Conservation (phyloP, 2,329 filamentous ascomycete species). For the Xylariaceae sp. region DNA sequence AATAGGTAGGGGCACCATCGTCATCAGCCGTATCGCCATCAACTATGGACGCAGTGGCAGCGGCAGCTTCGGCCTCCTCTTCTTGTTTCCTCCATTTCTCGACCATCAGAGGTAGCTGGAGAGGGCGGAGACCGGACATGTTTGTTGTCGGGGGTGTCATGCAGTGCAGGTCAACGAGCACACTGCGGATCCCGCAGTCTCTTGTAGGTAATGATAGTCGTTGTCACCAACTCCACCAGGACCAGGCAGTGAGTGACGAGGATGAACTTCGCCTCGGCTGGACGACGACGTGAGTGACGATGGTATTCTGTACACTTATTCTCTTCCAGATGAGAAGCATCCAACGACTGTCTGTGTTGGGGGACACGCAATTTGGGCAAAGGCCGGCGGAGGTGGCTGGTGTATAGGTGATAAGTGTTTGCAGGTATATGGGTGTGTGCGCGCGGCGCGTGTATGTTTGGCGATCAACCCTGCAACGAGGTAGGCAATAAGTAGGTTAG, state of each 20-base stretch:
- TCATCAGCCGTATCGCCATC: conserved; percentile 22
- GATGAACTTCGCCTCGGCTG: neutral
- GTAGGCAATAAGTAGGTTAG: too few species aligned
- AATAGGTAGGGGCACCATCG: conserved; percentile 40
- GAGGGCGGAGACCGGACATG: conserved; percentile 32
- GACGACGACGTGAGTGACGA: neutral
- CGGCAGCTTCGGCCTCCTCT: conserved; percentile 20
- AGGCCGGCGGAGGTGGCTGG: conserved; percentile 4
- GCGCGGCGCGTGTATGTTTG: conserved; percentile 15
- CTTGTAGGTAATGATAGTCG: neutral
- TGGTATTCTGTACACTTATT: too few species aligned
- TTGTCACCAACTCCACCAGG: neutral
- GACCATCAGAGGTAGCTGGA: conserved; percentile 27
- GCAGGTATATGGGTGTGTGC: conserved; percentile 7
- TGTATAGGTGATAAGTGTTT: conserved; percentile 9
- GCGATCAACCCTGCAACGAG: too few species aligned
- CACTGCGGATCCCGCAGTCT: conserved; percentile 12
- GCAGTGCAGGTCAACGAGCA: conserved; percentile 15
- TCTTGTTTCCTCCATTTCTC: conserved; percentile 28
- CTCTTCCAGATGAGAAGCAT: neutral
- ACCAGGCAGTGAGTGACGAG: neutral
- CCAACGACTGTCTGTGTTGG: conserved; percentile 1
- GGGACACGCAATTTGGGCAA: conserved; percentile 4
- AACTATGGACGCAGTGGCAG: conserved; percentile 10
- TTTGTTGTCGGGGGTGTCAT: conserved; percentile 3